Base-by-base conservation (phyloP, 768 basidiomycete species). In the Pholiota molesta region DNA sequence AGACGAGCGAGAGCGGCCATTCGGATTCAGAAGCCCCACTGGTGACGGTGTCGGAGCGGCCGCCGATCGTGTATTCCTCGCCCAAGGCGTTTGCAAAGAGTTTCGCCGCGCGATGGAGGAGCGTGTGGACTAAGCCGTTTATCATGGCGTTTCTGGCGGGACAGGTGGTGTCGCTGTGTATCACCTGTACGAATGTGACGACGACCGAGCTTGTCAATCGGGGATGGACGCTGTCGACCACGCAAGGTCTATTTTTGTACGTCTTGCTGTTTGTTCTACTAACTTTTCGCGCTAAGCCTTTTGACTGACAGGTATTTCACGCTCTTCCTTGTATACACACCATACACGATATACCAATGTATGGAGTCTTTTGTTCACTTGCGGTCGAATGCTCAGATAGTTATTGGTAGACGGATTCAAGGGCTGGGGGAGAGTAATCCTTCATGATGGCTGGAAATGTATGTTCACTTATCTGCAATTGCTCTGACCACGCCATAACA, bases 361-460 rank as follows among this genome's bases (percentile, higher is more conserved):
- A 66, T 59, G 90, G 14, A 35, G 21, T 49, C 13, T 57, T 58
- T 8, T 55, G 11, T 59, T n/a, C 56, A n/a, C 14, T 21, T 60
- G 51, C 21, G 53, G 55, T 19, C 62, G 55, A 23, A 28, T 58
- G 56, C 45, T 52, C 29, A 53, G 21, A 28, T 1, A 8, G 19
- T 57, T 47, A 5, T 58, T 35, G 49, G 19, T 65, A 94, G 92
- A 95, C 69, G 92, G 92, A 19, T 80, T 90, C 62, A 86, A 83
- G 67, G 94, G 93, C 19, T 95, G 93, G 94, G 81, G 77, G 19
- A 84, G 84, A 55, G 81, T 95, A 78, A 71, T 95, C 10, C 63
- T 79, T 44, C 81, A 79, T n/a, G 93, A 94, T 66, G 94, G 93
- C 35, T 95, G 93, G 93, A 94, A 90, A 83, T 95, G 92, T 92